Base-by-base conservation (phyloP, 441 rosid species). In the Cnidoscolus chayamansa region DNA sequence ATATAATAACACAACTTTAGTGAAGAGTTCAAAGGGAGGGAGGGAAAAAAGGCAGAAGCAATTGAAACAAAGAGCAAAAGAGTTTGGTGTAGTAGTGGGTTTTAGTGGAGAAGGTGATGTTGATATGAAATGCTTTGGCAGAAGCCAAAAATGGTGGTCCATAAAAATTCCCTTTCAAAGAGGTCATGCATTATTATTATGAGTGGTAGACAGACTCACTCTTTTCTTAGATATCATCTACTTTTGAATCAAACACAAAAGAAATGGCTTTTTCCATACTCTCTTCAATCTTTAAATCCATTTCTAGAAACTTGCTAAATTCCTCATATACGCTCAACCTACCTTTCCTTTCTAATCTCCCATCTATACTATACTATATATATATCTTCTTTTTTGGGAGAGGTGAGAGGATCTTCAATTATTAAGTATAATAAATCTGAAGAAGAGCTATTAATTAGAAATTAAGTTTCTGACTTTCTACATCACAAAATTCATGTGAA, bases 101-200 rank as follows among this genome's bases (percentile, higher is more conserved):
- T 68, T 35, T 35, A 35, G 40, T 35, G 40, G 70, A 67, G 66
- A 74, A 83, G 78, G 78, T 77, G 67, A 65, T 68, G 70, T 72
- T 63, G 76, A 72, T 73, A 72, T 40, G 45, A 7, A 35, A 40
- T 40, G 45, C 45, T 40, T 40, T 4, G 72, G 40, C 58, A 72
- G 77, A 32, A 59, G 60, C 67, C 55, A 63, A 17, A 25, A 74
- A 82, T 74, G 80, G 89, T 84, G 90, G 87, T 84, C 89, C 89
- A 59, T 32, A 15, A 54, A 25, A 70, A 56, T 74, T 65, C 72
- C 76, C 79, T 84, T 77, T 77, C 77, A 77, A 59, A 64, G 64
- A 37, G 79, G 65, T 75, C 71, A 56, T 77, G 79, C 68, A 70
- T 75, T 77, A 45, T 82, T 68, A 70, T 75, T 77, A 45, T 82